Base-by-base conservation (phyloP, 441 rosid genomes). In the Euphorbia celastroides region DNA sequence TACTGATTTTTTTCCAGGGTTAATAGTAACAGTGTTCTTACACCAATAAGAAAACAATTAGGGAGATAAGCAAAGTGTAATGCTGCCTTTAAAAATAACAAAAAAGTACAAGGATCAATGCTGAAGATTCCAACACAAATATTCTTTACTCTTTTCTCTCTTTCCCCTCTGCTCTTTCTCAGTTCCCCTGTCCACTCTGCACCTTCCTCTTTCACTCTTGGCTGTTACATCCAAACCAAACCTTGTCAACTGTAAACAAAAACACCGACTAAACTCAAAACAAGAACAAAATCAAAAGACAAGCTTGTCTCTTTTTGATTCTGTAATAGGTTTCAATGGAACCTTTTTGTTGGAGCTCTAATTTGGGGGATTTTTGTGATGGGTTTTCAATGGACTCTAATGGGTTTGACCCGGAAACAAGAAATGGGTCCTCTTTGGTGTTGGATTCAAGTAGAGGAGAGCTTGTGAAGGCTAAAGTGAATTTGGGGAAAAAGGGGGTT, bases 391-490 rank as follows among this genome's bases (percentile, higher is more conserved):
- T 67, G 28, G 28, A 28, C 7, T 26, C 20, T 10, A 25, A 54
- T 67, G 62, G 22, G 5, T 57, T 57, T 67, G 63, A 57, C 27
- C 28, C 54, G 14, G 30, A 67, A 67, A 11, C 56, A 44, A 67
- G 57, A 44, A 57, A 46, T 67, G 70, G 57, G 63, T 28, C 70
- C 46, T 58, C 75, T 5, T 69, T 83, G 74, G 84, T 83, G 57
- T 72, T 80, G 81, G 84, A 83, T 70, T 32, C 71, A 51, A 77
- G 67, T 57, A 80, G 68, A 58, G 83, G 81, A 61, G 86, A 78
- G 77, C 77, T 80, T 7, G 86, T 84, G 72, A 65, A 78, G 74
- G 76, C 86, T 54, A 64, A 55, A 28, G 72, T 62, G 54, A 75
- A 28, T 3, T 38, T 63, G 65, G 76, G 52, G 74, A 73, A 41